Percentiles rank a stretch among this genome's conserved stretches.
Evolutionary conservation across 75 land plant species (phyloP).

Genomic region (Adiantum capillusveneris): DNA sequence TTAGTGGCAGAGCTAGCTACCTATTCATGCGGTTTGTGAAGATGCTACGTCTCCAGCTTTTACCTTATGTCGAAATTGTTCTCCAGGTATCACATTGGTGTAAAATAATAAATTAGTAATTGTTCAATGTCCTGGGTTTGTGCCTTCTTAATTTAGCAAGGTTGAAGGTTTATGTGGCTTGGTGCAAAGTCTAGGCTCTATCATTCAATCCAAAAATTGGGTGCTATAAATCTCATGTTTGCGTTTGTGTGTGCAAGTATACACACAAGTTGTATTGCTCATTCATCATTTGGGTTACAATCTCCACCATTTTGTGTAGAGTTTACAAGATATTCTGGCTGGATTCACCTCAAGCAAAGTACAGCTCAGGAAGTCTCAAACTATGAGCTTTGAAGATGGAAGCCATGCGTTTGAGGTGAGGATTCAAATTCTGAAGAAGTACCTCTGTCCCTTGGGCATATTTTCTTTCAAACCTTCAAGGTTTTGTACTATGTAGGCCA

Average conservation of each 20-base stretch:
- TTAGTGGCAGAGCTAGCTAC: slow-evolving; percentile 89
- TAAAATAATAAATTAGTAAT: too few relatives aligned
- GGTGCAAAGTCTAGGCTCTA: too few relatives aligned
- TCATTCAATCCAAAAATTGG: too few relatives aligned
- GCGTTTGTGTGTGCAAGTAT: background rate
- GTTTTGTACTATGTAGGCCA: slow-evolving; percentile 82
- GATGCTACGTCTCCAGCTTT: slow-evolving; percentile 68
- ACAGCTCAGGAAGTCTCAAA: slow-evolving; percentile 38
- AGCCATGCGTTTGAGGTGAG: slow-evolving; percentile 90
- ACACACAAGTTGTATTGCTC: too few relatives aligned
- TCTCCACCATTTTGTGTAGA: slow-evolving; percentile 33
- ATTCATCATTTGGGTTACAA: too few relatives aligned
- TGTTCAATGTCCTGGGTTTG: too few relatives aligned
- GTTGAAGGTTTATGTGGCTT: too few relatives aligned
- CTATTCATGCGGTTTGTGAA: slow-evolving; percentile 96
- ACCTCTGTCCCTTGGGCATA: too few relatives aligned
- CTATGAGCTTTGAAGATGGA: slow-evolving; percentile 60
- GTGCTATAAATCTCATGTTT: too few relatives aligned
- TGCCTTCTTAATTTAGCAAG: too few relatives aligned
- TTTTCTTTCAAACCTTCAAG: background rate
- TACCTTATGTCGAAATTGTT: slow-evolving; percentile 75
- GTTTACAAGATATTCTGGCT: slow-evolving; percentile 73
- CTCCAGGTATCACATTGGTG: slow-evolving; percentile 57
- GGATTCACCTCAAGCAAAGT: slow-evolving; percentile 37
- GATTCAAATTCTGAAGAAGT: background rate